Conservation (phyloP, 768 basidiomycete species). For the Leccinum pellstonianum region DNA sequence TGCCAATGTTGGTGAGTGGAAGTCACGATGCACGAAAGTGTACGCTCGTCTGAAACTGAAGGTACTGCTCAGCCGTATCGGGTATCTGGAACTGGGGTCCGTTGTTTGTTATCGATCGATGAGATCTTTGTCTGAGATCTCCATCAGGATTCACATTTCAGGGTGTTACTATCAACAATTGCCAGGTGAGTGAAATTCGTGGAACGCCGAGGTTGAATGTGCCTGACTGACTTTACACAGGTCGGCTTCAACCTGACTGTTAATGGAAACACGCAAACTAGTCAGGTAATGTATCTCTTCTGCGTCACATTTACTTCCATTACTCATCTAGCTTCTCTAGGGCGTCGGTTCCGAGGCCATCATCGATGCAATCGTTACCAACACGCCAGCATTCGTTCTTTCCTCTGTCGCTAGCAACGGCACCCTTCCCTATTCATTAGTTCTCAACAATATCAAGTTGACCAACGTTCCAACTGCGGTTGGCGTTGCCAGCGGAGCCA, state of each 20-base stretch:
- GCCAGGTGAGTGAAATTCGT: conserved; percentile 16
- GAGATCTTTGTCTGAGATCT: conserved; percentile 2
- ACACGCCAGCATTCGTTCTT: conserved; percentile 45
- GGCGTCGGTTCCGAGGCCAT: conserved; percentile 43
- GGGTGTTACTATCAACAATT: conserved; percentile 45
- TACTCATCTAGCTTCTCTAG: conserved; percentile 21
- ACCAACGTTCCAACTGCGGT: conserved; percentile 36
- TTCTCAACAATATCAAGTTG: conserved; percentile 37
- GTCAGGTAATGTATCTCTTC: conserved; percentile 31
- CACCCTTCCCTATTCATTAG: conserved; percentile 32
- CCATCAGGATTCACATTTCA: conserved; percentile 51
- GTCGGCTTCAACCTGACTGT: conserved; percentile 48
- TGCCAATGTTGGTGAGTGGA: conserved; percentile 36
- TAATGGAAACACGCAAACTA: conserved; percentile 32
- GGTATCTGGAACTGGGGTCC: conserved; percentile 44
- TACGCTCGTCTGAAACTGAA: not conserved
- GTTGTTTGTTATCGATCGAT: not conserved
- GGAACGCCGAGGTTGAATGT: not conserved
- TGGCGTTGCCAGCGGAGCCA: conserved; percentile 30
- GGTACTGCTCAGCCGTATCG: conserved; percentile 25
- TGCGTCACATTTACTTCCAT: not conserved
- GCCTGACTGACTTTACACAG: conserved; percentile 4
- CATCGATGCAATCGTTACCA: conserved; percentile 43
- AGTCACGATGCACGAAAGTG: not conserved
- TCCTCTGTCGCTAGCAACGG: conserved; percentile 34